These are phyloP conservation scores for Plasmopara muralis DNA, from an alignment of 352 stramenopile genomes.

Conservation along the genomic window DNA sequence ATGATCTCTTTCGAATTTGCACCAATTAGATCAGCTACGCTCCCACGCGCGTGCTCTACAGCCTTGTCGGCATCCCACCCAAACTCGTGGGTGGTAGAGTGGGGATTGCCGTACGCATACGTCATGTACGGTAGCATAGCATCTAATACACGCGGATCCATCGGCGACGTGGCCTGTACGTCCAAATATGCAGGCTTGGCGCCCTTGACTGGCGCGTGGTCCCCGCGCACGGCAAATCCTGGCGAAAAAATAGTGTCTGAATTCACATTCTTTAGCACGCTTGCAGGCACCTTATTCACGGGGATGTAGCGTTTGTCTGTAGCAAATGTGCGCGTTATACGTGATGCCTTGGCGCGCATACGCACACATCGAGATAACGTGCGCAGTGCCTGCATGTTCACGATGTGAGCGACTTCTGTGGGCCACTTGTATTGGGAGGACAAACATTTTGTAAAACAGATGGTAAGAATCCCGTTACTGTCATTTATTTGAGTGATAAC, in stretches of 20 bases:
- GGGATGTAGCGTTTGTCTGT: conserved; percentile 80
- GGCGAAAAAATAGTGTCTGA: conserved; percentile 78
- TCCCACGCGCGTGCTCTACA: conserved; percentile 86
- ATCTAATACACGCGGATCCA: conserved; percentile 98
- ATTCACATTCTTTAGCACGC: conserved; percentile 76
- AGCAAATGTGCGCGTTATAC: conserved; percentile 21
- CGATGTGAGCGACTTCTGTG: conserved; percentile 19
- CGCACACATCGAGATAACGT: conserved; percentile 8
- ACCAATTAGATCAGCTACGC: conserved; percentile 91
- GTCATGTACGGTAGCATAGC: conserved; percentile 98
- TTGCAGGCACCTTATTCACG: conserved; percentile 76
- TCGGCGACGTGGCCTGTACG: conserved; percentile 95
- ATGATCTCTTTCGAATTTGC: conserved; percentile 98
- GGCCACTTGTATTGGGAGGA: conserved; percentile 4
- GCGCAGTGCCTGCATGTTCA: conserved; percentile 25
- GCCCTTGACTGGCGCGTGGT: conserved; percentile 43
- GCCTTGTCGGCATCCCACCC: conserved; percentile 97
- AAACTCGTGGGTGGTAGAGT: conserved; percentile 98
- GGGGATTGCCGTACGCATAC: conserved; percentile 95
- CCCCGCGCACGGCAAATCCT: conserved; percentile 68
- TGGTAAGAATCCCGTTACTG: too few species aligned
- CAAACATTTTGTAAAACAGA: conserved; percentile 11
- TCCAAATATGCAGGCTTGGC: conserved; percentile 92
- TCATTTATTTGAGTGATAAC: too few species aligned
- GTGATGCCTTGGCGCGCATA: conserved; percentile 4